phyloP scores from a whole-genome alignment of 2,329 filamentous ascomycete genomes.

The Endoconidiophora polonica region DNA sequence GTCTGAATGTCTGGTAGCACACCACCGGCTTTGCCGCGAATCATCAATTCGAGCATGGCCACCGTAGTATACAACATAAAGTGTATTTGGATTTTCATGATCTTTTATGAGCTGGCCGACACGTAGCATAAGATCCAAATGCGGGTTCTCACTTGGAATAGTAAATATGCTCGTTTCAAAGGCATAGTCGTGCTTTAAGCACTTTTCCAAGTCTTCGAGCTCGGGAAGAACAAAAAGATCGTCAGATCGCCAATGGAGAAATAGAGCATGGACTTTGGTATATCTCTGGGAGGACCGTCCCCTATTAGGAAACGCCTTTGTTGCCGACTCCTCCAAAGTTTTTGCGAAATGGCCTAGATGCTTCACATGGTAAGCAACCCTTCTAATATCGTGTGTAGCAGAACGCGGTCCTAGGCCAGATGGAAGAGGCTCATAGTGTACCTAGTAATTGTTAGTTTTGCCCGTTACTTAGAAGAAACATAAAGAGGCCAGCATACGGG shows the following conservation, averaged over 20 bases:
- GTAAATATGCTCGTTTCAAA: conserved; percentile 41
- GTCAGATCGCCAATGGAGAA: conserved; percentile 41
- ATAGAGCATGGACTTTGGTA: conserved; percentile 35
- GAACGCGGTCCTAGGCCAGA: conserved; percentile 19
- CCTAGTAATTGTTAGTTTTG: background rate
- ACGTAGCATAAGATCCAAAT: conserved; percentile 40
- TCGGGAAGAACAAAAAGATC: conserved; percentile 42
- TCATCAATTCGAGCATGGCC: conserved; percentile 44
- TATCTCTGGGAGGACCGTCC: conserved; percentile 36
- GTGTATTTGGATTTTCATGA: conserved; percentile 35
- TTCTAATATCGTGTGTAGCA: conserved; percentile 39
- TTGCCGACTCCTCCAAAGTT: conserved; percentile 39
- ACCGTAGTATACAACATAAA: conserved; percentile 43
- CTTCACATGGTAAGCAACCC: conserved; percentile 41
- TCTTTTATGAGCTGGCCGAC: conserved; percentile 40
- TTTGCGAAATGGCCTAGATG: conserved; percentile 37
- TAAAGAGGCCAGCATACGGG: background rate
- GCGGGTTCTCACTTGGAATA: conserved; percentile 41
- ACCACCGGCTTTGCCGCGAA: conserved; percentile 43
- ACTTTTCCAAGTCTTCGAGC: conserved; percentile 38
- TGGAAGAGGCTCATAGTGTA: conserved; percentile 14
- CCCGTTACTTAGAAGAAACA: background rate
- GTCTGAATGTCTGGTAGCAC: conserved; percentile 34
- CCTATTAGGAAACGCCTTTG: conserved; percentile 38
- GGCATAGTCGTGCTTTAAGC: conserved; percentile 36